Conservation (phyloP, 2,329 filamentous ascomycete species). For the Pseudocercospora ulei region DNA sequence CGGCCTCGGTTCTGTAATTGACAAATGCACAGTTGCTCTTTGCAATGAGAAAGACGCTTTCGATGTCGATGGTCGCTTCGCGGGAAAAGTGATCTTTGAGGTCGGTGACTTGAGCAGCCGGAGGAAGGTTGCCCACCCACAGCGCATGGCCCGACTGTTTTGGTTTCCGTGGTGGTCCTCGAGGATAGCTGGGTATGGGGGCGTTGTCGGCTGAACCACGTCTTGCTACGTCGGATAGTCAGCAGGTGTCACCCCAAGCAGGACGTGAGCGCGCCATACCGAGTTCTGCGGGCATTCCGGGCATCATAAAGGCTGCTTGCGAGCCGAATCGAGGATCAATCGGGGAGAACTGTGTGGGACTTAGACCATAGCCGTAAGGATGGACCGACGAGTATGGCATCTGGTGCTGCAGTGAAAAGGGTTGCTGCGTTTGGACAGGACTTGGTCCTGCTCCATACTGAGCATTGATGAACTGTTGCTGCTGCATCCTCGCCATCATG, state of each 20-base stretch:
- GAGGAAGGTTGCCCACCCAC: conserved; percentile 91
- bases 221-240: conserved; percentile 3
- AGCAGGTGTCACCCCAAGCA: too few species aligned
- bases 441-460: conserved; percentile 19
- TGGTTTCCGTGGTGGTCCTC: conserved; percentile 57
- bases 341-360: conserved; percentile 20
- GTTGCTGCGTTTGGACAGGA: conserved; percentile 18
- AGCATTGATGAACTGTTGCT: conserved; percentile 21
- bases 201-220: conserved; percentile 22
- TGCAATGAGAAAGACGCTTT: conserved; percentile 86
- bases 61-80: conserved; percentile 62
- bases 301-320: conserved; percentile 18
- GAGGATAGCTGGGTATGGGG: conserved; percentile 37
- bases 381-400: conserved; percentile 24
- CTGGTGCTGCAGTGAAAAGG: conserved; percentile 20
- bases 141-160: conserved; percentile 73
- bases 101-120: conserved; percentile 67
- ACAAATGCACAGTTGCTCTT: conserved; percentile 97
- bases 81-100: conserved; percentile 86
- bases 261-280: too few species aligned
- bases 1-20: conserved; percentile 75
- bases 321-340: conserved; percentile 24
- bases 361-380: conserved; percentile 24
- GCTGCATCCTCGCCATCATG: conserved; percentile 21
- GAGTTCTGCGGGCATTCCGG: conserved; percentile 18